phyloP scores from a whole-genome alignment of 352 stramenopile genomes.

The Pythium brachiatum region DNA sequence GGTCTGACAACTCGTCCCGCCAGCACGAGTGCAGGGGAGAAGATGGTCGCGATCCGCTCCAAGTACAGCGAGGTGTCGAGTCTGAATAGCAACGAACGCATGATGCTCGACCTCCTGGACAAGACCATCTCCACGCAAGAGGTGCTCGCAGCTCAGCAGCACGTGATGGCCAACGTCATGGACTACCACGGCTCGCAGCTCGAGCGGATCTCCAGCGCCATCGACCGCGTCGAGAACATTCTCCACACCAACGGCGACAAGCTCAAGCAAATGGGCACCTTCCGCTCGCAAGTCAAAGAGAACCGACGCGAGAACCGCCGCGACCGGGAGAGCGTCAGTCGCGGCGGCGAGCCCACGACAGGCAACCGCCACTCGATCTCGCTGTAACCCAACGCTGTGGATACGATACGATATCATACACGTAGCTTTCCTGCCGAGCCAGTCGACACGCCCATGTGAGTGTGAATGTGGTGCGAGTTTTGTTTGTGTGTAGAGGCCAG shows the following conservation, averaged over 20 bases:
- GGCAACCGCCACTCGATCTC: conserved; percentile 13
- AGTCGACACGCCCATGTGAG: not conserved
- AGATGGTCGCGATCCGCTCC: conserved; percentile 13
- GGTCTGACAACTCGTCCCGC: conserved; percentile 9
- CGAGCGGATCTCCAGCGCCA: conserved; percentile 59
- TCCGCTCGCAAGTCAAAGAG: conserved; percentile 12
- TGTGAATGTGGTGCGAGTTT: not conserved
- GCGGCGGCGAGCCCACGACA: not conserved
- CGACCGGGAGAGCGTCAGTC: not conserved
- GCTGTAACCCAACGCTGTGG: conserved; percentile 2
- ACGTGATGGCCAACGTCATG: conserved; percentile 69
- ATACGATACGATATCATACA: not conserved
- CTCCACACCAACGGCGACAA: conserved; percentile 43
- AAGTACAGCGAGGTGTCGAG: conserved; percentile 31
- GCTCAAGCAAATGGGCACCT: conserved; percentile 24
- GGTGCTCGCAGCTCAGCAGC: conserved; percentile 69
- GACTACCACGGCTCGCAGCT: conserved; percentile 62
- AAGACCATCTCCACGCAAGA: conserved; percentile 79
- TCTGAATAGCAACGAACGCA: conserved; percentile 63
- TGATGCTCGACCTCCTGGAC: conserved; percentile 74
- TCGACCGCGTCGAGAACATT: conserved; percentile 67
- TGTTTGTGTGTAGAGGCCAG: not conserved
- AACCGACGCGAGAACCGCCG: not conserved
- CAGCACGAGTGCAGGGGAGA: conserved; percentile 7
- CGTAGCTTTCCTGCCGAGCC: not conserved